Percentiles rank a stretch among this genome's conserved stretches.
These are phyloP conservation scores for Clarireedia sp. DNA, from an alignment of 2,329 filamentous ascomycete genomes.

Conservation along the genomic window DNA sequence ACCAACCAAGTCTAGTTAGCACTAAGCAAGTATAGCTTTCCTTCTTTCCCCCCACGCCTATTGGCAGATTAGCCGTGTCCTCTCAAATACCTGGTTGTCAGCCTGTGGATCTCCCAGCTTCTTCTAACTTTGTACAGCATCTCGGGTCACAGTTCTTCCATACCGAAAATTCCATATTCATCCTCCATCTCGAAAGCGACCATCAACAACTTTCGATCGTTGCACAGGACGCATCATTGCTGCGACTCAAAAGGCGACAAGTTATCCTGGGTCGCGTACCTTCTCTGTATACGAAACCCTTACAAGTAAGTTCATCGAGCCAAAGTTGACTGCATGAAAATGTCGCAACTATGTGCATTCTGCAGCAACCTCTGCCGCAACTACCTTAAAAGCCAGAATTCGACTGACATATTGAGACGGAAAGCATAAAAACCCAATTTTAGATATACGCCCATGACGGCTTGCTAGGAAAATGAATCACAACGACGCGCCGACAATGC, in stretches of 20 bases:
- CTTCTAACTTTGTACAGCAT: conserved; percentile 6
- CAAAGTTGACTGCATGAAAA: conserved; percentile 16
- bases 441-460: conserved; percentile 15
- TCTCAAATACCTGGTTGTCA: neutral
- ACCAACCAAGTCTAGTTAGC: neutral
- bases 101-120: neutral
- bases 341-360: conserved; percentile 4
- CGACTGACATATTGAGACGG: conserved; percentile 18
- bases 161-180: conserved; percentile 9
- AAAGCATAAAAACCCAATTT: conserved; percentile 12
- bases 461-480: conserved; percentile 13
- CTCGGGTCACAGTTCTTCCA: conserved; percentile 11
- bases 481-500: conserved; percentile 25
- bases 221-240: conserved; percentile 3
- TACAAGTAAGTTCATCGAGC: conserved; percentile 22
- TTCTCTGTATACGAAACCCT: conserved; percentile 1
- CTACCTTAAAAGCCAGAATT: conserved; percentile 11
- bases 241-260: conserved; percentile 3
- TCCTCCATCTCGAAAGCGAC: neutral
- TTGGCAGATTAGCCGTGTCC: neutral
- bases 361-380: neutral
- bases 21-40: neutral
- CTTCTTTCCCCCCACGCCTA: neutral
- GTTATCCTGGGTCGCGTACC: conserved; percentile 14
- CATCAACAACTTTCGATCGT: neutral